Base-by-base conservation (phyloP, 345 rosid species). In the Hibiscus mutabilis region DNA sequence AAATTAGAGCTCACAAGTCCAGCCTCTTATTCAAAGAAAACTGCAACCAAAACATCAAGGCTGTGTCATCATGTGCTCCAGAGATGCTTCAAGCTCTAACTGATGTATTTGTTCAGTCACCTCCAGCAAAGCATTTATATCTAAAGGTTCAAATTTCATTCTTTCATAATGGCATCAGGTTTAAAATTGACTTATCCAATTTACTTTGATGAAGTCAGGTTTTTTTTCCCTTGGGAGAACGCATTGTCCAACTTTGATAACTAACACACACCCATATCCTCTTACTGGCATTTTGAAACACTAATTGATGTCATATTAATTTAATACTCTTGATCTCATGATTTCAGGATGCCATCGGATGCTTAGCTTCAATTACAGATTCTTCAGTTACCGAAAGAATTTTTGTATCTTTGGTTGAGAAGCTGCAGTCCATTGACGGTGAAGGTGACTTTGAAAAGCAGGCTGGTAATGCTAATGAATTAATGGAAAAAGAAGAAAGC, bases 331-430 rank as follows among this genome's bases (percentile, higher is more conserved):
- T 4, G 70, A 37, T 77, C 67, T 69, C 57, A 68, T 79, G 68
- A 77, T 77, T 73, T 69, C 88, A 94, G 98, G 93, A 87, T 81
- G 89, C 97, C 68, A 78, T 90, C 68, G 85, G 87, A 75, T 90
- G 90, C 87, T 75, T 92, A 81, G 97, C 97, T 83, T 88, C 91
- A 67, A 81, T 93, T 21, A 68, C 84, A 14, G 91, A 90, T 80
- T 88, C 92, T 72, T 90, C 96, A 27, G 46, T 82, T 66, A 85
- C 83, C 69, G 84, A 86, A 84, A 85, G 74, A 46, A 84, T 84
- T 78, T 83, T 92, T 6, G 71, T 76, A 31, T 86, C 90, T 64
- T 71, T 81, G 81, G 84, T 87, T 69, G 75, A 83, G 82, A 90
- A 86, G 79, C 79, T 85, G 82, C 80, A 83, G 75, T 66, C 86